Evolutionary conservation across 2,329 filamentous ascomycete genomes (phyloP), one percentile per base, ranked within the genome.

Genomic region (Rutstroemia sydowiana): DNA sequence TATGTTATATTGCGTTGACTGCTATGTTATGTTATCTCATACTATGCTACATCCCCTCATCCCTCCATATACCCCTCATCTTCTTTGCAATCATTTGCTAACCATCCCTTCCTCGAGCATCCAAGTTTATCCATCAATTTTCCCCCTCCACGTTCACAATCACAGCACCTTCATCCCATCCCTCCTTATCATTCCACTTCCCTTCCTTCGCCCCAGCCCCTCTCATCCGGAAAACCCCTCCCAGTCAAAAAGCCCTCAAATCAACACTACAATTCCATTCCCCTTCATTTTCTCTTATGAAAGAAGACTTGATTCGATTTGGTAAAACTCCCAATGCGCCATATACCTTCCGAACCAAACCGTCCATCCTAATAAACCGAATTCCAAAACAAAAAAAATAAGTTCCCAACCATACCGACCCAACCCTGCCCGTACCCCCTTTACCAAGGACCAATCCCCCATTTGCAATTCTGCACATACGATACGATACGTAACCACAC

Each of bases 1-100:
- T 45, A 45, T 28, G 45, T 44, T 39, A 32, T 51, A 51, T 46
- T 40, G 48, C 32, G 23, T 51, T 32, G 30, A 45, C 42, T 14
- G 14, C 34, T 21, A 40, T 32, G 14, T 39, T 37, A 46, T 46
- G 48, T n/a, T 34, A 34, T 34, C 11, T n/a, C 13, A 34, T 34
- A n/a, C 21, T 42, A 42, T 42, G 21, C 39, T 42, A 42, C 13
- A 42, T 42, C 21, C 21, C 21, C 39, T 14, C 14, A 5, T 18
- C 30, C 23, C n/a, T 21, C 31, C 34, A 11, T 37, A 9, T 26
- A 42, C 20, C 18, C 30, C 41, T 18, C 28, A 5, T 28, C 30
- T 42, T 18, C 36, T 16, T 20, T 13, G 14, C 18, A 30, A 43
- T 28, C 36, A 3, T 34, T 26, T 37, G 13, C 21, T 32, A 45